Base-by-base conservation (phyloP, 164 flowering plant species). In the Tetrastigma voinierianum region DNA sequence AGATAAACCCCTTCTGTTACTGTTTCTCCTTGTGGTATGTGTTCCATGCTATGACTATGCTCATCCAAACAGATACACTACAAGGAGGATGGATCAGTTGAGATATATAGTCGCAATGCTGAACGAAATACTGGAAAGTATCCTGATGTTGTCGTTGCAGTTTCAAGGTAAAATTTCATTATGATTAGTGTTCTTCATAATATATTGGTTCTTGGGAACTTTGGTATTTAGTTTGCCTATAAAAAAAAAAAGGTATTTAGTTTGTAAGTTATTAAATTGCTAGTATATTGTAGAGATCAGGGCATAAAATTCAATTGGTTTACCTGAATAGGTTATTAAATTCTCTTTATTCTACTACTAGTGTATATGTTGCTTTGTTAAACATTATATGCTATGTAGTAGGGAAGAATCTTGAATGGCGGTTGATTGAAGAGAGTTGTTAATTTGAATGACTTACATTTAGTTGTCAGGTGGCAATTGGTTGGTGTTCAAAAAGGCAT, bases 81-180 rank as follows among this genome's bases (percentile, higher is more conserved):
- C 69, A 63, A 85, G 92, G 89, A 93, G 57, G 67, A 91, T 90
- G 96, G 90, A 56, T 75, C 89, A 21, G 92, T 96, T 70, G 96
- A 93, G 83, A 93, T 96, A 78, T 96, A 96, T 67, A 96, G 99
- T 78, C 82, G 99, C 75, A 96, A 96, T 82, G 96, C 99, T 61
- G 98, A 96, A 77, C 58, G 96, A 49, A 96, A 93, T 72, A 96
- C 98, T 65, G 95, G 83, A 62, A 96, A 96, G 77, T 96, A 77
- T 71, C 97, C 98, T 68, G 99, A 96, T 82, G 98, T 93, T 71
- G 90, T 86, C 62, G 61, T 63, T 53, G 79, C 88, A 60, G 76
- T 86, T 23, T 66, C 87, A 68, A 90, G 95, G 98, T 96, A 76
- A 17, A 52, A 40, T 59, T 64, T 11, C 19, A 43, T 66, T 63